Base-by-base conservation (phyloP, 805 yeast species). In the Monosporozyma yasuniensis region DNA sequence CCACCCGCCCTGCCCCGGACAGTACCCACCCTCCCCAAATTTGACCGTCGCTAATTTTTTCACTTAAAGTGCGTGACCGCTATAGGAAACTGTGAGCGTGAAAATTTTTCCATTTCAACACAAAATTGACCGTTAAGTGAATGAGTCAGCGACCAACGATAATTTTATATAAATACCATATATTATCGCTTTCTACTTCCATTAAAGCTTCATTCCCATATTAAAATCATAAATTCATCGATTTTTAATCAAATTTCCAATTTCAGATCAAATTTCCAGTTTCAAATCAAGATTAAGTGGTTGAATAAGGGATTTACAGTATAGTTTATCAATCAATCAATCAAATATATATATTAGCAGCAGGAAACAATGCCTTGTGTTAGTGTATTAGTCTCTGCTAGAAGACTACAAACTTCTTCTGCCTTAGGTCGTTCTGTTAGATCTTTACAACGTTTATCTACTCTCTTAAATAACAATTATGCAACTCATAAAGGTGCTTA, bases 351-450 rank as follows among this genome's bases (percentile, higher is more conserved):
- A 16, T 9, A 37, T 11, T 4, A 4, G 35, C 4, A 32, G 16
- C 4, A 32, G 14, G 3, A 18, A 16, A 16, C 16, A 32, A 61
- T 61, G 66, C 61, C 65, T 35, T 58, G 64, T 44, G 54, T 61
- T 30, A 58, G 61, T 47, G 53, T 64, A 42, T 52, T 64, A 22
- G 56, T 55, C 32, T 57, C 66, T 16, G 53, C 64, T 19, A 63
- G 59, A 54, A 57, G 61, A 32, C 49, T 61, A 27, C 59, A 60
- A 22, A 42, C 55, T 16, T 47, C 56, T 12, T 47, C 56, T 12
- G 48, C 57, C 16, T 21, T 38, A 21, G 9, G 25, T 19, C 19
- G 42, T 23, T 32, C 49, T 8, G 22, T 22, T 12, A 42, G 46
- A 23, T 41, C 44, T 16, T 38, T 59, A 35, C 60, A 55, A 21